These are phyloP conservation scores for Penicillium sp. DNA, from an alignment of 2,329 filamentous ascomycete species.

Conservation along the genomic window DNA sequence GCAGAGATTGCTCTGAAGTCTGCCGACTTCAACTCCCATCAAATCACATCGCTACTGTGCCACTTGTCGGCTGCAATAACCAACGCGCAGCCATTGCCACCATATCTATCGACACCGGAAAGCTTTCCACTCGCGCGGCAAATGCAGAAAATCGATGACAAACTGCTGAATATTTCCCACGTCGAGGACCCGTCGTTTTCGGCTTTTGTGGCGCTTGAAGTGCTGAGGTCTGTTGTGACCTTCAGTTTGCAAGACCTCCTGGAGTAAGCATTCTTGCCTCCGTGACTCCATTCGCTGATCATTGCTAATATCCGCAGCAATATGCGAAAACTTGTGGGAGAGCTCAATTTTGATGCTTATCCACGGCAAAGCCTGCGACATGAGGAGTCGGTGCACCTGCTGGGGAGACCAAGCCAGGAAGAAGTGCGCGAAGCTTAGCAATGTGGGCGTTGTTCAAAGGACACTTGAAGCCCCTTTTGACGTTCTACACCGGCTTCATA, in stretches of 20 bases:
- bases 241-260: conserved; percentile 33
- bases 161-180: conserved; percentile 63
- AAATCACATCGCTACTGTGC: conserved; percentile 58
- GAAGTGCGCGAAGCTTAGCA: neutral
- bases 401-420: neutral
- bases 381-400: conserved; percentile 11
- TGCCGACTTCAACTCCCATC: conserved; percentile 59
- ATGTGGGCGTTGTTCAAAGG: neutral
- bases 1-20: conserved; percentile 54
- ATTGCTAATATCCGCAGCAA: conserved; percentile 24
- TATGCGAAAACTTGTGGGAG: conserved; percentile 35
- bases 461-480: too few species aligned
- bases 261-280: conserved; percentile 22
- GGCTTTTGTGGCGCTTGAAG: conserved; percentile 71
- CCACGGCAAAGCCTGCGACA: conserved; percentile 7
- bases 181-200: conserved; percentile 70
- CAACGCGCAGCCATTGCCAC: conserved; percentile 67
- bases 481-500: neutral
- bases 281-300: neutral
- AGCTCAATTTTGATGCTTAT: conserved; percentile 34
- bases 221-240: conserved; percentile 44
- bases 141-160: conserved; percentile 59
- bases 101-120: conserved; percentile 64
- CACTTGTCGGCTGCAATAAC: conserved; percentile 67
- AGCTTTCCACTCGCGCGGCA: conserved; percentile 61